phyloP scores from a whole-genome alignment of 2,329 filamentous ascomycete species.

The Botrytis aclada region DNA sequence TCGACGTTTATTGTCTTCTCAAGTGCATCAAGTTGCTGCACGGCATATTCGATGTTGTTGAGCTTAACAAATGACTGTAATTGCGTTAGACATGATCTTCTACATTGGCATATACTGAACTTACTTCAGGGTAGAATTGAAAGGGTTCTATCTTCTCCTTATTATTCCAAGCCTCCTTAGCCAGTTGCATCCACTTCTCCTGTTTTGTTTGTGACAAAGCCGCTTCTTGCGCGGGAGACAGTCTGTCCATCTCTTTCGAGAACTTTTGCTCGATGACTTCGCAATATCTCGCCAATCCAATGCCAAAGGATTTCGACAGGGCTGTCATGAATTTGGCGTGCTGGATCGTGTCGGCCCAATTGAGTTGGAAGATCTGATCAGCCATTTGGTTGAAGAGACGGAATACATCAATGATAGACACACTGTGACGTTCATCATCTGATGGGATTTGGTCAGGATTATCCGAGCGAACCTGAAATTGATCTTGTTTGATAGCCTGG shows the following conservation, averaged over 20 bases:
- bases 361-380: slow-evolving; percentile 78
- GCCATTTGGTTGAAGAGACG: slow-evolving; percentile 89
- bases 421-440: slow-evolving; percentile 85
- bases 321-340: slow-evolving; percentile 97
- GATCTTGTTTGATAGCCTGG: slow-evolving; percentile 84
- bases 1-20: slow-evolving; percentile 91
- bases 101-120: slow-evolving; percentile 29
- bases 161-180: slow-evolving; percentile 87
- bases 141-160: slow-evolving; percentile 96
- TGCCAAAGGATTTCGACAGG: slow-evolving; percentile 77
- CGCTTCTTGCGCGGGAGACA: slow-evolving; percentile 82
- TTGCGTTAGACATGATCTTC: slow-evolving; percentile 34
- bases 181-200: slow-evolving; percentile 89
- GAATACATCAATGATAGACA: slow-evolving; percentile 91
- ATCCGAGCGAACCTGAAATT: slow-evolving; percentile 72
- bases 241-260: slow-evolving; percentile 85
- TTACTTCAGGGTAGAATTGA: slow-evolving; percentile 89
- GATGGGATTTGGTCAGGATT: slow-evolving; percentile 60
- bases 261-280: slow-evolving; percentile 86
- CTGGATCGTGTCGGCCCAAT: slow-evolving; percentile 91
- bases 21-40: slow-evolving; percentile 85
- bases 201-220: slow-evolving; percentile 76
- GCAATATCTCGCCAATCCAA: slow-evolving; percentile 83
- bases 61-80: slow-evolving; percentile 88
- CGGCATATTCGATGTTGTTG: slow-evolving; percentile 95